Base-by-base conservation (phyloP, 2,329 filamentous ascomycete species). In the Acarospora socialis region DNA sequence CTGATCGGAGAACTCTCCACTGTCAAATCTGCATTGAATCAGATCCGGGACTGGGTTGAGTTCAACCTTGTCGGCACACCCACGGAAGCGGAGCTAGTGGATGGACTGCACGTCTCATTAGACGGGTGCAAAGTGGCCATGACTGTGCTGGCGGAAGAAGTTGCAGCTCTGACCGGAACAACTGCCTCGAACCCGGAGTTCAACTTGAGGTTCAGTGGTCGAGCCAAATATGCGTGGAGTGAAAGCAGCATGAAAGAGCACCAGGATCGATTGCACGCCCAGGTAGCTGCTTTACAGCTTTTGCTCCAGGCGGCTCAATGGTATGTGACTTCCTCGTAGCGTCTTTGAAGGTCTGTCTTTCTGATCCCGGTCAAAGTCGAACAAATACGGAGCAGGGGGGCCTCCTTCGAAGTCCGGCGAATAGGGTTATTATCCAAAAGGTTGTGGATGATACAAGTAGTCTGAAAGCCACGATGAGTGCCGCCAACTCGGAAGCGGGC, bases 301-400 rank as follows among this genome's bases (percentile, higher is more conserved):
- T 39, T 59, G 29, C 39, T 58, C 14, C 52, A 57, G 35, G 53
- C 52, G 19, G 53, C 49, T 27, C 52, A 56, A 44, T 56, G 54
- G 55, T 57, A 32, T 14, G 40, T 41, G 4, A 8, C n/a, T 27
- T 15, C 2, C 28, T n/a, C n/a, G n/a, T n/a, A n/a, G n/a, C n/a
- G n/a, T n/a, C n/a, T n/a, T n/a, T n/a, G n/a, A n/a, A n/a, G n/a
- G n/a, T n/a, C n/a, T n/a, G n/a, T n/a, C n/a, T n/a, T n/a, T n/a
- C n/a, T n/a, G n/a, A n/a, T n/a, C n/a, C n/a, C n/a, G n/a, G n/a
- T n/a, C 17, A 30, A 18, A 14, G 18, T 32, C 12, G 7, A 14
- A 31, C 35, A 30, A 24, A 7, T 20, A 10, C 8, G 7, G 54
- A 56, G 31, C 54, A 57, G 39, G 35, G 51, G 15, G 46, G 48